These are phyloP conservation scores for Hordeum vulgare DNA, from an alignment of 176 grass and related monocot species.

Conservation along the genomic window DNA sequence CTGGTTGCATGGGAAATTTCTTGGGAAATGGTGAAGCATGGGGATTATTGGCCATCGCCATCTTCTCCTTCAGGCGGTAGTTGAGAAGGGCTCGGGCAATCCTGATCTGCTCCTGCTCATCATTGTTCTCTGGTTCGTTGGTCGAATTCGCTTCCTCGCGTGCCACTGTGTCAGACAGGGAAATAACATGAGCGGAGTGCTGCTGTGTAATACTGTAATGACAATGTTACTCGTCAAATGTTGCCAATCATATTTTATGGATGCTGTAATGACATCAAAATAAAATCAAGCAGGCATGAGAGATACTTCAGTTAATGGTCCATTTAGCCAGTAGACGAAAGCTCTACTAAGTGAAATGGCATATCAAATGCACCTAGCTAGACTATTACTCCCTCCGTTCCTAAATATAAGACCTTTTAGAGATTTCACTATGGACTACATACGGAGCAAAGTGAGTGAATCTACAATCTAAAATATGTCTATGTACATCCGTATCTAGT, in stretches of 20 bases:
- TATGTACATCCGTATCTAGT: too few species aligned
- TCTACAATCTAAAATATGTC: too few species aligned
- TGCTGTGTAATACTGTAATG: not conserved
- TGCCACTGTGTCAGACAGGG: slow-evolving; percentile 53
- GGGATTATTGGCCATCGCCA: slow-evolving; percentile 86
- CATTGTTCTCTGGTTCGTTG: slow-evolving; percentile 76
- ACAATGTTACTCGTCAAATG: not conserved
- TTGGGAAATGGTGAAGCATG: slow-evolving; percentile 80
- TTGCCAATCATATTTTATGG: not conserved
- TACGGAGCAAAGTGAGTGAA: too few species aligned
- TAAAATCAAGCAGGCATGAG: not conserved
- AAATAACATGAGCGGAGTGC: slow-evolving; percentile 25
- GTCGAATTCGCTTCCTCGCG: slow-evolving; percentile 58
- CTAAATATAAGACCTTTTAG: too few species aligned
- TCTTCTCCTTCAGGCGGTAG: slow-evolving; percentile 90
- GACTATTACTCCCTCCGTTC: too few species aligned
- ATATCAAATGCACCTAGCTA: not conserved
- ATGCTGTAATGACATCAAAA: not conserved
- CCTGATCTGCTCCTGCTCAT: slow-evolving; percentile 94
- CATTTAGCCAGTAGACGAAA: not conserved
- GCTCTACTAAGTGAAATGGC: not conserved
- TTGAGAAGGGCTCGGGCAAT: slow-evolving; percentile 94
- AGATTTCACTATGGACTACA: too few species aligned
- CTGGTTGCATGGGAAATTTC: slow-evolving; percentile 83
- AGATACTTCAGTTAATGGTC: not conserved